Evolutionary conservation across 2,329 filamentous ascomycete species (phyloP).

Genomic region (Colletotrichum plurivorum): DNA sequence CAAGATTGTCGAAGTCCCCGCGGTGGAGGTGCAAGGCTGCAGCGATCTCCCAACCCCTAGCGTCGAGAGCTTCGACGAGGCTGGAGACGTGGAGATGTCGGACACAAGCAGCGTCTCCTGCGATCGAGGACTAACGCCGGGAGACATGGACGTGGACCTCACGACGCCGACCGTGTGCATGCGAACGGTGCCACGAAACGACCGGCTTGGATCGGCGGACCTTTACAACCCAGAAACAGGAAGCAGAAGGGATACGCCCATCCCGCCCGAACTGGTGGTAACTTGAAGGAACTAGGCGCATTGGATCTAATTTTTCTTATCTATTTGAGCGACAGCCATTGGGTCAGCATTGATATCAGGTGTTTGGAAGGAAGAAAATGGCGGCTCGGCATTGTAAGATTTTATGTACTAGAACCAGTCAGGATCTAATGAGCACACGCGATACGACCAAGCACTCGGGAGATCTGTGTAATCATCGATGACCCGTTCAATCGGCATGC

Average conservation of each 20-base stretch:
- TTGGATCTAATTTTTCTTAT: conserved; percentile 7
- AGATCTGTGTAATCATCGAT: conserved; percentile 2
- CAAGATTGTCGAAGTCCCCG: conserved; percentile 10
- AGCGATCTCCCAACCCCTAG: conserved; percentile 57
- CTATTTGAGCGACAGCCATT: background rate
- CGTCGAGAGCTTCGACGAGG: conserved; percentile 54
- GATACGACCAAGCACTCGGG: conserved; percentile 20
- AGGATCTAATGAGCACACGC: conserved; percentile 34
- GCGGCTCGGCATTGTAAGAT: conserved; percentile 27
- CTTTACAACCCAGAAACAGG: conserved; percentile 47
- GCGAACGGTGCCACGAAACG: conserved; percentile 25
- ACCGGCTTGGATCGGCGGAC: conserved; percentile 47
- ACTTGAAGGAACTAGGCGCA: conserved; percentile 6
- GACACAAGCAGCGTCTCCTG: conserved; percentile 59
- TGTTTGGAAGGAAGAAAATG: conserved; percentile 15
- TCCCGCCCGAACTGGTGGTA: conserved; percentile 49
- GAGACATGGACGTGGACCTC: conserved; percentile 53
- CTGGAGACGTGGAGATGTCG: conserved; percentile 65
- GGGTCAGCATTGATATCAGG: conserved; percentile 4
- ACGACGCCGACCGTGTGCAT: conserved; percentile 56
- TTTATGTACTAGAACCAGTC: conserved; percentile 24
- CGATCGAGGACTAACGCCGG: conserved; percentile 47
- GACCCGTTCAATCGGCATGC: conserved; percentile 3
- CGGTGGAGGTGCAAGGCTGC: conserved; percentile 24
- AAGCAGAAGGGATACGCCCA: conserved; percentile 52